A percentile compares a stretch with the other conserved stretches of the same genome.
These are phyloP conservation scores for Nemophila menziesii DNA, from an alignment of 257 asterid genomes.

Conservation along the genomic window DNA sequence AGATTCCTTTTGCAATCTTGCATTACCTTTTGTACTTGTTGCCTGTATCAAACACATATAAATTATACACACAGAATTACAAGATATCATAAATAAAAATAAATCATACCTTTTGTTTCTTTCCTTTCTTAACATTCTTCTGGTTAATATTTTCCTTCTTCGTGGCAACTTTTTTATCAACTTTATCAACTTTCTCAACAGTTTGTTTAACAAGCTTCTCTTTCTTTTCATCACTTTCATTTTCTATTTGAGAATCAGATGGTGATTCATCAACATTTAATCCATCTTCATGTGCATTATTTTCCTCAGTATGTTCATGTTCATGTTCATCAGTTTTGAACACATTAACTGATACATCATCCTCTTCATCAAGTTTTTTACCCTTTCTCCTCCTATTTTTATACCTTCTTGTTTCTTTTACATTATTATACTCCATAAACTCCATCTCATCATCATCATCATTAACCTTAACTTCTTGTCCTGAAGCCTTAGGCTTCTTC, in stretches of 20 bases:
- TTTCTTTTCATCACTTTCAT: slow-evolving; percentile 20
- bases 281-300: slow-evolving; percentile 23
- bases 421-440: slow-evolving; percentile 64
- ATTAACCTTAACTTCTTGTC: slow-evolving; percentile 24
- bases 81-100: slow-evolving; percentile 4
- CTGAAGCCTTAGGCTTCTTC: slow-evolving; percentile 26
- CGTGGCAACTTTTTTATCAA: slow-evolving; percentile 30
- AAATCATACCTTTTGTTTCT: slow-evolving; percentile 58
- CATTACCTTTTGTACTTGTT: slow-evolving; percentile 20
- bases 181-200: too few relatives aligned
- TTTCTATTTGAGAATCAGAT: slow-evolving; percentile 30
- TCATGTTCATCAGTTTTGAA: slow-evolving; percentile 13
- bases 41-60: slow-evolving; percentile 26
- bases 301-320: slow-evolving; percentile 19
- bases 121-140: slow-evolving; percentile 54
- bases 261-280: slow-evolving; percentile 22
- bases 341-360: slow-evolving; percentile 14
- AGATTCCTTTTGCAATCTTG: too few relatives aligned
- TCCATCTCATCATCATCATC: slow-evolving; percentile 46
- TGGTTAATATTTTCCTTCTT: slow-evolving; percentile 50
- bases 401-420: slow-evolving; percentile 51
- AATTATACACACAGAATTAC: slow-evolving; percentile 2
- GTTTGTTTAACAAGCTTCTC: slow-evolving; percentile 27
- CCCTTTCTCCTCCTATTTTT: slow-evolving; percentile 56
- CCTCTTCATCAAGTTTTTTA: slow-evolving; percentile 35